Evolutionary conservation across 129 eudicot species (phyloP), one percentile per base, ranked within the genome.

Genomic region (Lonicera japonica): DNA sequence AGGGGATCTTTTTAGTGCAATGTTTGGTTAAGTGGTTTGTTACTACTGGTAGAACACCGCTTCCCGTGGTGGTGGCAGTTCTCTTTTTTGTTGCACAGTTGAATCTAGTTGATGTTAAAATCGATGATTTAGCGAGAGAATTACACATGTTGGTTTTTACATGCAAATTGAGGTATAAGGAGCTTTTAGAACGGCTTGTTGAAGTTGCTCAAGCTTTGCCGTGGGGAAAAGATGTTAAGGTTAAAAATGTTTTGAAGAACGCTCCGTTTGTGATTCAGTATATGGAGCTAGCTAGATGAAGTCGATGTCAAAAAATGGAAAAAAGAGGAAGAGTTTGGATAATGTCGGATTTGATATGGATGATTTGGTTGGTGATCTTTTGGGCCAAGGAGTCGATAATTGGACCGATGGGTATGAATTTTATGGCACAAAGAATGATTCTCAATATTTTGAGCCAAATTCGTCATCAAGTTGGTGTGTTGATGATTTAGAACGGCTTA

Each of bases 281-380:
- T 54, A 86, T 86, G 95, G 95, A 90, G n/a, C n/a, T n/a, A n/a
- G n/a, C n/a, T n/a, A n/a, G 73, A 64, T 72, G 77, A 86, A 90
- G 68, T 83, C 97, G 11, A 68, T 59, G 81, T 58, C 59, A 24
- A 60, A 90, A n/a, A 18, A 10, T 1, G 53, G 46, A 11, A 67
- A 67, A 36, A 62, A 70, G 61, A 58, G 34, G 20, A 25, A 11
- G 46, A 58, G 17, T 53, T 59, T 76, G 25, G 76, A 67, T 45
- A 50, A 56, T n/a, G 63, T 46, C 21, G 71, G 68, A 11, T 60
- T 25, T 43, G 81, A 73, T 79, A 23, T 86, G 61, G 68, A 60
- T 17, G 77, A 60, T 59, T 58, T 86, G 21, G 67, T 90, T 21
- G 68, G 52, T 47, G 81, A 76, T 19, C 78, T 84, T 79, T 61